Base-by-base conservation (phyloP, 2,329 filamentous ascomycete species). In the Dichotomopilus funicola region DNA sequence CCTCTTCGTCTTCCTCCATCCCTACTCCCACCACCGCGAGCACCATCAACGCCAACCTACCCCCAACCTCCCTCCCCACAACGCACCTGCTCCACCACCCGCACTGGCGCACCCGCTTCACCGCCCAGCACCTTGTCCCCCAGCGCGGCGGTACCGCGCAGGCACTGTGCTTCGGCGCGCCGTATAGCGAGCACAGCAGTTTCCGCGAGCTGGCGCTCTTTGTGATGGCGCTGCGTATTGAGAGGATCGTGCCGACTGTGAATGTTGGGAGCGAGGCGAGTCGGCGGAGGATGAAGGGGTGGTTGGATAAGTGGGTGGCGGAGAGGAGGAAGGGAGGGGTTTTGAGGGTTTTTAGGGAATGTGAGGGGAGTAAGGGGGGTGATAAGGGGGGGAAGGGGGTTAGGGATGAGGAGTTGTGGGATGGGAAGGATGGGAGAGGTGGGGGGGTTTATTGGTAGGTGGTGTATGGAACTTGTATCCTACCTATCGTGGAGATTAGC, bases 191-290 rank as follows among this genome's bases (percentile, higher is more conserved):
- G 73, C 94, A 99, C 70, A 94, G 88, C 69, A 95, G 89, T 59
- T 99, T 99, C 67, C 80, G 92, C 42, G 94, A 99, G 75, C 72
- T 99, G 67, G 92, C 90, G 0, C 86, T 97, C 80, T 99, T 99
- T 67, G 82, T 92, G 63, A 94, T 94, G 77, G 82, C 86, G 19
- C 69, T 99, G 69, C 76, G 88, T 55, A 95, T 99, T 61, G 91
- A 92, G 61, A 89, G 86, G 71, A 82, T 99, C 6, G 87, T 99
- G 12, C 94, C 94, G 0, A 99, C 94, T 0, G 94, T 99, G 3
- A 97, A 99, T 55, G 80, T 86, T 0, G 82, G 82, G 1, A 84
- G 78, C 64, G 82, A 83, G 57, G 69, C 72, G 53, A 75, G 76
- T 2, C 70, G 83, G 49, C 75, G 74, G 61, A 74, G 80, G 58